A percentile compares a stretch with the other conserved stretches of the same genome.
These are phyloP conservation scores for Diatrype stigma DNA, from an alignment of 2,329 filamentous ascomycete genomes.

Conservation along the genomic window DNA sequence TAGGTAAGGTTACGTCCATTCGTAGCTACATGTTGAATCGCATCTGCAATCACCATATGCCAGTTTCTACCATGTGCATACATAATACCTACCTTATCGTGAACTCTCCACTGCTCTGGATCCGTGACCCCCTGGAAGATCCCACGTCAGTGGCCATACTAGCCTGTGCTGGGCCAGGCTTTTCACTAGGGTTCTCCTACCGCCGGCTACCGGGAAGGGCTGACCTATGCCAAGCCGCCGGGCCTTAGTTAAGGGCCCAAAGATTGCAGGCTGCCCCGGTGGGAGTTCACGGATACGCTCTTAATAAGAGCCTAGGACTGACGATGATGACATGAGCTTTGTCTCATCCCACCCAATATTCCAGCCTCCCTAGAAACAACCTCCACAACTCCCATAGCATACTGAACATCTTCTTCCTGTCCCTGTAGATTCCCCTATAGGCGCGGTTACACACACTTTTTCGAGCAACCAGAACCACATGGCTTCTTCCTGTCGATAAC, in stretches of 20 bases:
- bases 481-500: conserved; percentile 22
- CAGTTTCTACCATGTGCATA: no score
- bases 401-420: background rate
- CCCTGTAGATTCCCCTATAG: background rate
- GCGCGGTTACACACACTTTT: conserved; percentile 3
- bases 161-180: background rate
- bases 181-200: background rate
- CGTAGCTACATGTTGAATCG: no score
- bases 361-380: background rate
- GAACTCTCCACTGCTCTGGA: background rate
- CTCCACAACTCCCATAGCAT: background rate
- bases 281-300: background rate
- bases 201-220: background rate
- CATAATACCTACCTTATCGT: background rate
- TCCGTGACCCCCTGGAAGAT: background rate
- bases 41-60: no score
- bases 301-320: background rate
- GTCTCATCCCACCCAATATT: background rate
- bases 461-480: conserved; percentile 16
- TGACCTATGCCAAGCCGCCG: conserved; percentile 1
- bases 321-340: background rate
- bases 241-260: background rate
- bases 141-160: background rate
- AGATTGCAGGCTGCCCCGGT: no score
- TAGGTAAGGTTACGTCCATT: no score